Conservation (phyloP, 257 asterid species). For the Solanum corneliomulleri region DNA sequence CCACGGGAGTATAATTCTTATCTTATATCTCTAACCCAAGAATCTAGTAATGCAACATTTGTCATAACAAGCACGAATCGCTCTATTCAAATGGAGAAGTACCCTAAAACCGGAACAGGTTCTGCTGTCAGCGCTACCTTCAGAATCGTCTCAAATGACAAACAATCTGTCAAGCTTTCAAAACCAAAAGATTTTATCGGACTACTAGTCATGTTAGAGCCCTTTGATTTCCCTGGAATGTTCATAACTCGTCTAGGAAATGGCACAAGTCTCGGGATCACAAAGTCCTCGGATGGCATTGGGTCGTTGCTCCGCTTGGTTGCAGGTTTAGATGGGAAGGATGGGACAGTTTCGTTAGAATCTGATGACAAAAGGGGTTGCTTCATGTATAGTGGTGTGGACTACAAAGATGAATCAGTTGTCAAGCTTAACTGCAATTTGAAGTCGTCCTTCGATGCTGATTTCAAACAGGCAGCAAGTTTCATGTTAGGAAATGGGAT, state of each 20-base stretch:
- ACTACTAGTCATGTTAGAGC: constrained; percentile 45
- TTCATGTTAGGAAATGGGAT: constrained; percentile 41
- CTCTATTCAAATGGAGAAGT: constrained; percentile 27
- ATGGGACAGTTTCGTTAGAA: constrained; percentile 35
- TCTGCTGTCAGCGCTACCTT: constrained; percentile 47
- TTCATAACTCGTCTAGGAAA: constrained; percentile 33
- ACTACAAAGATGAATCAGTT: constrained; percentile 3
- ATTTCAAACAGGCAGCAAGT: constrained; percentile 40
- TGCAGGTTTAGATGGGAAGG: constrained; percentile 28
- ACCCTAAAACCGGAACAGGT: constrained; percentile 54
- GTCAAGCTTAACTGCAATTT: constrained; percentile 36
- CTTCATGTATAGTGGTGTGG: constrained; percentile 22
- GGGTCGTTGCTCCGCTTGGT: constrained; percentile 25
- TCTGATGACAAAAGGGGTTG: constrained; percentile 30
- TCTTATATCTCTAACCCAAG: constrained; percentile 53
- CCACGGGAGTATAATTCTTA: constrained; percentile 28
- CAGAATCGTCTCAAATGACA: constrained; percentile 26
- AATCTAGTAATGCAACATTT: constrained; percentile 13
- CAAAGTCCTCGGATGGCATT: constrained; percentile 1
- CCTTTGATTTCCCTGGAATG: constrained; percentile 56
- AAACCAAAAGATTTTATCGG: constrained; percentile 23
- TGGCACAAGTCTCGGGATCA: constrained; percentile 25
- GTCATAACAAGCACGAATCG: constrained; percentile 28
- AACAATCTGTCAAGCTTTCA: neutral
- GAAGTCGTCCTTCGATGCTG: constrained; percentile 15